Conservation (phyloP, 768 basidiomycete species). For the Phylloporus scabripes region DNA sequence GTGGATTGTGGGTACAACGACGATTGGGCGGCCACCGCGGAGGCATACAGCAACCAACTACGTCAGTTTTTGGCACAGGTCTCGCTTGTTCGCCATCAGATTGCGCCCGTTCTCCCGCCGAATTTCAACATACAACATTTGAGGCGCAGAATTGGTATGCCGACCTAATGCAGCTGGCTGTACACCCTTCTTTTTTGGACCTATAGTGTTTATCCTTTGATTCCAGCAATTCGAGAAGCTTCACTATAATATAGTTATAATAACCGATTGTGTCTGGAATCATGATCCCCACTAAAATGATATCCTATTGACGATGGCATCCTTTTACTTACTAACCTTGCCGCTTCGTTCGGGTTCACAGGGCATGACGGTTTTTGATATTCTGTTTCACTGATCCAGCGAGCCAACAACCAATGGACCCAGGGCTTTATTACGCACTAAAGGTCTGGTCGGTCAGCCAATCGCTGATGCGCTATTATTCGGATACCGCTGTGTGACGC, state of each 20-base stretch:
- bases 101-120: slow-evolving; percentile 27
- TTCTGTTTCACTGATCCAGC: too few species aligned
- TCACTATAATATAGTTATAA: neutral
- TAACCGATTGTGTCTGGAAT: neutral
- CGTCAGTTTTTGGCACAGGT: slow-evolving; percentile 30
- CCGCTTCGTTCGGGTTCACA: neutral
- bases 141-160: slow-evolving; percentile 24
- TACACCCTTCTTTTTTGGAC: neutral
- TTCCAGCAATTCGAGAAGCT: neutral
- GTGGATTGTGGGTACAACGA: slow-evolving; percentile 23
- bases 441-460: too few species aligned
- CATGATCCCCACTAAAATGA: neutral
- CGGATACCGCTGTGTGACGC: too few species aligned
- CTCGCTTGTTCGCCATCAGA: slow-evolving; percentile 28
- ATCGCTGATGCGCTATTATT: too few species aligned
- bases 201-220: neutral
- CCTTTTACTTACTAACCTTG: neutral
- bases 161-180: slow-evolving; percentile 11
- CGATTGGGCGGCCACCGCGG: slow-evolving; percentile 28
- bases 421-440: too few species aligned
- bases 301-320: slow-evolving; percentile 3
- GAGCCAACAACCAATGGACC: too few species aligned
- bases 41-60: slow-evolving; percentile 27
- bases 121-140: slow-evolving; percentile 30
- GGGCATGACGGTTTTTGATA: neutral